Base-by-base conservation (phyloP, 352 stramenopile genomes). In the Pythium coloratum region DNA sequence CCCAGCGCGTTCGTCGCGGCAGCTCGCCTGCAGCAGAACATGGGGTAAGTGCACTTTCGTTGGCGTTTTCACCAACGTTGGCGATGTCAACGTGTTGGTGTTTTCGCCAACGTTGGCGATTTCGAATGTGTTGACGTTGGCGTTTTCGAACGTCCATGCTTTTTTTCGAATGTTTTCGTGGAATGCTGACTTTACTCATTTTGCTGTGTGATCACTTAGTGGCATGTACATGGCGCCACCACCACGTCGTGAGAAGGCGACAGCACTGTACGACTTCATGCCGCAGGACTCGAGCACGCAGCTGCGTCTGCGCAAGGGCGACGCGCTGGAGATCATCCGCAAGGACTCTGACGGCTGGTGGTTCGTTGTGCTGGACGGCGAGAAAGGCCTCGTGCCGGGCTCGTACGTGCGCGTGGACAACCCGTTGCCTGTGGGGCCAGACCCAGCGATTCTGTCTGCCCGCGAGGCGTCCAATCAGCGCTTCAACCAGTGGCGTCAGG, bases 271-370 rank as follows among this genome's bases (percentile, higher is more conserved):
- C 65, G 82, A 91, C 70, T 94, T 92, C 62, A 81, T 86, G 53
- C 86, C 86, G 12, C 67, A 87, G 66, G 86, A 94, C 55, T 63
- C 73, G 33, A 66, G 71, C n/a, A 88, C 84, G 53, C 86, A 94
- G 67, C 70, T 94, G n/a, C 71, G 67, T 10, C 68, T 94, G 33
- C 66, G 68, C 18, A 94, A 92, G 67, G 86, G 81, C 55, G 86
- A 94, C 53, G 70, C 81, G 28, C 72, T 94, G 53, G 76, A 89
- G 53, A 81, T 94, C 34, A 84, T 94, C 67, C 86, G 86, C 51
- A 94, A 92, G 66, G 86, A 94, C 64, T 77, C 72, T 55, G 86
- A 94, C 56, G 86, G 86, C 62, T 94, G 86, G 86, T 94, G 86
- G 86, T 91, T 94, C 62, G 84, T 94, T 30, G 70, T 83, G 20